Base-by-base conservation (phyloP, 2,329 filamentous ascomycete genomes). In the Curvularia spicifera region DNA sequence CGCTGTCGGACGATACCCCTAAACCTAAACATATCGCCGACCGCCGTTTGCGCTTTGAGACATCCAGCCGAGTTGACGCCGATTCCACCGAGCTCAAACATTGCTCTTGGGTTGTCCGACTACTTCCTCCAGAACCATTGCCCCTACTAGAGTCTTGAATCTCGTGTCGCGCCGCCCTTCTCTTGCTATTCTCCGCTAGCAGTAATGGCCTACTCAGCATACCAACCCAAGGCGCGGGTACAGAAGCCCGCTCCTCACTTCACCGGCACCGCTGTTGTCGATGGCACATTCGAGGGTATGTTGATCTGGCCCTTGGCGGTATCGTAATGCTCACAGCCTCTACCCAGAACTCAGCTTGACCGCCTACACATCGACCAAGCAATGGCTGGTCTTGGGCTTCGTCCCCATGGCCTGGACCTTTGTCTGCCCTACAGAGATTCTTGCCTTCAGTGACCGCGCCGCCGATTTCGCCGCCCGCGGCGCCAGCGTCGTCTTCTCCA, bases 381-480 rank as follows among this genome's bases (percentile, higher is more conserved):
- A 83, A 78, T 84, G 87, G 87, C 83, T 88, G 58, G 80, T 88
- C 67, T 84, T 89, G 33, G 83, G 85, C 64, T 89, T 89, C 80
- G 85, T 88, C 75, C 87, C 87, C 56, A 86, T 87, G 78, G 86
- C 87, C 69, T 89, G 87, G 82, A 88, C 86, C 66, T 89, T 88
- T 66, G 85, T 89, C 72, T 89, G 86, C 79, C 85, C 85, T 28
- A 86, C 84, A 71, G 85, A 89, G 77, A 87, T 89, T 77, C 83
- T 87, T 69, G 85, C 86, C 70, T 89, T 85, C 79, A 85, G 84
- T 75, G 83, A 87, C 56, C 84, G 85, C 53, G 80, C 85, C n/a
- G 73, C 83, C 53, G 84, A 86, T 67, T 88, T 89, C 77, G 78
- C 79, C 59, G 80, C 79, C 58, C 84, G 87, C 71, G 83, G 84